Conservation (phyloP, 768 basidiomycete genomes). For the Tulasnella sp. region DNA sequence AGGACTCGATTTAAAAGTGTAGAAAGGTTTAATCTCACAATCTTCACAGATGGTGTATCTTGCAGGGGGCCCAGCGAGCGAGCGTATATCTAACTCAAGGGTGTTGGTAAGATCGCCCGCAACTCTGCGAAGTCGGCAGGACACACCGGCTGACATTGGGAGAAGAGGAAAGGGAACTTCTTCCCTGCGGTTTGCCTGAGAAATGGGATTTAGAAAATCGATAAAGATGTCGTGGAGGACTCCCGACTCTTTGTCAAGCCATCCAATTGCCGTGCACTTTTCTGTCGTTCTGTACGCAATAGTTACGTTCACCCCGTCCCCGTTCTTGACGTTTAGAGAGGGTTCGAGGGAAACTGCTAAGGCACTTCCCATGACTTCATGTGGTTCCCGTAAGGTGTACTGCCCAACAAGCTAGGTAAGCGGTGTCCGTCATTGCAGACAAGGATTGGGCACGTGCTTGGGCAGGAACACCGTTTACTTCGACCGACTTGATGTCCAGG, state of each 20-base stretch:
- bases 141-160: constrained; percentile 73
- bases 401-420: constrained; percentile 35
- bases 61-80: constrained; percentile 76
- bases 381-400: constrained; percentile 55
- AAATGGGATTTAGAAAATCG: background rate
- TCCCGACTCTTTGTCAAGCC: constrained; percentile 72
- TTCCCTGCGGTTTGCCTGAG: constrained; percentile 81
- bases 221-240: background rate
- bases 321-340: constrained; percentile 40
- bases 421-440: background rate
- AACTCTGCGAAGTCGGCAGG: constrained; percentile 1
- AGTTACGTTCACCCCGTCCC: constrained; percentile 46
- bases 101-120: background rate
- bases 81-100: constrained; percentile 57
- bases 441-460: constrained; percentile 42
- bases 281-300: constrained; percentile 71
- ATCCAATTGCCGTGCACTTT: constrained; percentile 74
- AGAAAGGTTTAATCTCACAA: constrained; percentile 45
- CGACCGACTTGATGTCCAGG: constrained; percentile 55
- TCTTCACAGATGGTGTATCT: constrained; percentile 86
- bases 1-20: no score
- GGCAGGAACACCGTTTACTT: constrained; percentile 51
- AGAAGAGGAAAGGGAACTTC: constrained; percentile 80
- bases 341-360: constrained; percentile 56
- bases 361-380: constrained; percentile 74